Evolutionary conservation across 495 filamentous ascomycete species (phyloP).

Genomic region (Penicillium herquei): DNA sequence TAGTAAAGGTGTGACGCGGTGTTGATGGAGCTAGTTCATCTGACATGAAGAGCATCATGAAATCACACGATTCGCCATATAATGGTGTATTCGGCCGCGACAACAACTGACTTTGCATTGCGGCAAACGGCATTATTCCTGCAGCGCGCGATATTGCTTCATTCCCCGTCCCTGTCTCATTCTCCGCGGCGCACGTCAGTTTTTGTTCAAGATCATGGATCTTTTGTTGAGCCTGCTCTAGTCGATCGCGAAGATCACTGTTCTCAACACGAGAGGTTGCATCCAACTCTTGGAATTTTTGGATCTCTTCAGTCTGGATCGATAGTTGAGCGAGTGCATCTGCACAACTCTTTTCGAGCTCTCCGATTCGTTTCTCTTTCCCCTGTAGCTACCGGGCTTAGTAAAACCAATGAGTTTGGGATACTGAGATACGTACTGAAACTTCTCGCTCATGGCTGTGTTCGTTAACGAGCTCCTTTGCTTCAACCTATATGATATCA

Average conservation of each 20-base stretch:
- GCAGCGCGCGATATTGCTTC: neutral
- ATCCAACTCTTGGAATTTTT: slow-evolving; percentile 21
- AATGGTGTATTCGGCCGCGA: neutral
- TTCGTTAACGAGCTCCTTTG: slow-evolving; percentile 9
- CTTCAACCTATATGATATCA: slow-evolving; percentile 24
- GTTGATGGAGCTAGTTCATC: slow-evolving; percentile 10
- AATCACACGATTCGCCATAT: slow-evolving; percentile 26
- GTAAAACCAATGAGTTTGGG: neutral
- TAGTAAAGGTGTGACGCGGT: neutral
- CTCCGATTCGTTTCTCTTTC: slow-evolving; percentile 6
- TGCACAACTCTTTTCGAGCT: slow-evolving; percentile 15
- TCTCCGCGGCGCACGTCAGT: neutral
- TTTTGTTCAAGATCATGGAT: slow-evolving; percentile 18
- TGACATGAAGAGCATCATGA: slow-evolving; percentile 34
- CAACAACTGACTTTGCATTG: slow-evolving; percentile 4
- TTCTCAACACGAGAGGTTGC: slow-evolving; percentile 15
- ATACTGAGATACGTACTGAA: neutral
- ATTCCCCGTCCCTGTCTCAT: neutral
- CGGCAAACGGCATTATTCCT: slow-evolving; percentile 16
- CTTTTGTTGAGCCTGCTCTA: slow-evolving; percentile 24
- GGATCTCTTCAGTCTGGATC: slow-evolving; percentile 21
- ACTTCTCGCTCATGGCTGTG: neutral
- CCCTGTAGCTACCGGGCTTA: slow-evolving; percentile 1
- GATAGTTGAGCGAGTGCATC: slow-evolving; percentile 15
- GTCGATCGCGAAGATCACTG: slow-evolving; percentile 17